Evolutionary conservation across 1,139 yeast genomes (phyloP).

Genomic region (Diutina scorzettiae): DNA sequence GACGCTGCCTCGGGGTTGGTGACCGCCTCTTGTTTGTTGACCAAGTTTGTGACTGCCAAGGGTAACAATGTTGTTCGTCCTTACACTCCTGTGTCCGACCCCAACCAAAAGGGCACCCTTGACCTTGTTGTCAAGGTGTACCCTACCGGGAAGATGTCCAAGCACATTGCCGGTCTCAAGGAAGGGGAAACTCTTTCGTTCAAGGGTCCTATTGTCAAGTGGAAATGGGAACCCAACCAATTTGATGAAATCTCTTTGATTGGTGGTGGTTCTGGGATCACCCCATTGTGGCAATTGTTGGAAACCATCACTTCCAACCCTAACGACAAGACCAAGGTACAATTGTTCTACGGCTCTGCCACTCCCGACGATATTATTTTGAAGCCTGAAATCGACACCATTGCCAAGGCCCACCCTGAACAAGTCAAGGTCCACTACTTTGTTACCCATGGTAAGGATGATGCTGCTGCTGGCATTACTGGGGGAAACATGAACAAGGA

Average conservation of each 20-base stretch:
- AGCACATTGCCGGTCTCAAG: slow-evolving; percentile 60
- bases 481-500: slow-evolving; percentile 31
- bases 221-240: slow-evolving; percentile 84
- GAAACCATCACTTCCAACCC: slow-evolving; percentile 63
- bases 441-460: slow-evolving; percentile 41
- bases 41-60: slow-evolving; percentile 74
- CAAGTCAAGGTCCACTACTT: slow-evolving; percentile 71
- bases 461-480: slow-evolving; percentile 37
- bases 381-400: slow-evolving; percentile 58
- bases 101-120: slow-evolving; percentile 57
- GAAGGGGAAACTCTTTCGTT: slow-evolving; percentile 74
- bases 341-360: slow-evolving; percentile 70
- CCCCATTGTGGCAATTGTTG: slow-evolving; percentile 83
- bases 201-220: slow-evolving; percentile 91
- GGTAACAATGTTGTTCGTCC: slow-evolving; percentile 91
- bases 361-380: slow-evolving; percentile 68
- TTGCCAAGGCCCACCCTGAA: slow-evolving; percentile 56
- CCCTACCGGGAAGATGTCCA: slow-evolving; percentile 74
- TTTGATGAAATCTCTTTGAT: slow-evolving; percentile 70
- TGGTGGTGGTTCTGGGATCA: slow-evolving; percentile 96
- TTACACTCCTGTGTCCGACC: slow-evolving; percentile 81
- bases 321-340: slow-evolving; percentile 73
- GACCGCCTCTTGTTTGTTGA: slow-evolving; percentile 68
- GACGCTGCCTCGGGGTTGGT: slow-evolving; percentile 70
- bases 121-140: slow-evolving; percentile 80